Evolutionary conservation across 306 rosid species (phyloP).

Genomic region (Cucurbita pepo): DNA sequence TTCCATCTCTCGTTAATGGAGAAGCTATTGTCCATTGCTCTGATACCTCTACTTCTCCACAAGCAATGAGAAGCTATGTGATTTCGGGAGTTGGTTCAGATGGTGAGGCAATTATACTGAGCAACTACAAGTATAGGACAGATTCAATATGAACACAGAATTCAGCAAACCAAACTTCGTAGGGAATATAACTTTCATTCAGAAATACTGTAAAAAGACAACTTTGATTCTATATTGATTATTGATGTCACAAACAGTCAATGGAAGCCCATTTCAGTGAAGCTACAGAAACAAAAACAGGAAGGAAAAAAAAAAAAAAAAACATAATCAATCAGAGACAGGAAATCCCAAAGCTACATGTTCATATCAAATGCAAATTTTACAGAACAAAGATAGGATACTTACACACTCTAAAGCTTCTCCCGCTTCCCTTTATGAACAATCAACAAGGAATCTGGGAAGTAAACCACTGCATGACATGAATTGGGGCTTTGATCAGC

Average conservation of each 20-base stretch:
- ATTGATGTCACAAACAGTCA: background rate
- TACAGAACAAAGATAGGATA: background rate
- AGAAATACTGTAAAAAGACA: background rate
- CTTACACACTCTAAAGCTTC: background rate
- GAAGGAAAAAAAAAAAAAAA: background rate
- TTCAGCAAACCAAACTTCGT: background rate
- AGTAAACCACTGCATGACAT: conserved; percentile 3
- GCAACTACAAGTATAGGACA: background rate
- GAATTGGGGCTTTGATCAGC: background rate
- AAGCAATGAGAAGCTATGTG: background rate
- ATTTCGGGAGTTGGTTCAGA: background rate
- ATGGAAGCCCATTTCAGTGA: background rate
- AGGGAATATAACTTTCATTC: background rate
- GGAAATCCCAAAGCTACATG: background rate
- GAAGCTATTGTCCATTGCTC: conserved; percentile 15
- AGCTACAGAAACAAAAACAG: background rate
- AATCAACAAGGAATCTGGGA: background rate
- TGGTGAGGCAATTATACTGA: background rate
- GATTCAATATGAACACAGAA: background rate
- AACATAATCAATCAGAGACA: background rate
- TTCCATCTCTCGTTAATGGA: conserved; percentile 13
- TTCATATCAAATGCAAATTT: background rate
- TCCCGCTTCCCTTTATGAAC: background rate
- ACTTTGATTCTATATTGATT: conserved; percentile 1
- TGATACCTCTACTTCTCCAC: background rate